Base-by-base conservation (phyloP, 148 eudicot species). In the Amaranthus hypochondriacus region DNA sequence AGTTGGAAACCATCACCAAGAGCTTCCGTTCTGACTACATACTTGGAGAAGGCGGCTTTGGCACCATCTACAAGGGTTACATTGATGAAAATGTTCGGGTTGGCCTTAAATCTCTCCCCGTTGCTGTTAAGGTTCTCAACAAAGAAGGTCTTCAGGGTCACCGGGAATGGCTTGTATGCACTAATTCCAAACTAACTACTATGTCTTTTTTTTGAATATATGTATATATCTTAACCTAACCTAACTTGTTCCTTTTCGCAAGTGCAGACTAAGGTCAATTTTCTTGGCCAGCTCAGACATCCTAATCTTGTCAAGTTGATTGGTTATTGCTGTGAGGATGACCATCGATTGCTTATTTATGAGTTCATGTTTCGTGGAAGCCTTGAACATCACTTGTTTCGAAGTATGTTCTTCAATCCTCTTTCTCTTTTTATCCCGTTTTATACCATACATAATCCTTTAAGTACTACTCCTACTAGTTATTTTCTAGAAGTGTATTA, bases 361-460 rank as follows among this genome's bases (percentile, higher is more conserved):
- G 98, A 93, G 85, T 93, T 90, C 81, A 93, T 93, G 98, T 89
- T 89, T 65, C 83, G 98, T 48, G 98, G 98, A 71, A 93, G 98
- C 86, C 96, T 93, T 69, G 98, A 89, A 73, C 87, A 93, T 76
- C 96, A 93, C 81, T 79, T 93, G 73, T 93, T 93, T 83, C 90
- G 92, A 87, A 93, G 98, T 92, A 92, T 70, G 78, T 39, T 65
- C 48, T 72, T 77, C 39, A 28, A 28, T 69, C 65, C 15, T 54
- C 74, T 1, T 9, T 56, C 5, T 49, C 55, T 62, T 9, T 61
- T 55, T 39, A 8, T 12, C 39, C 39, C 39, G 0, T 28, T 28
- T 28, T 1, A 28, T 28, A 28, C 39, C 39, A 28, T 28, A 28
- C 39, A 28, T 28, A 28, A 1, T 28, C 39, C 39, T 28, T 28